Percentiles rank a stretch among this genome's conserved stretches.
Evolutionary conservation across 768 basidiomycete genomes (phyloP).

Genomic region (Amanita pseudoporphyria): DNA sequence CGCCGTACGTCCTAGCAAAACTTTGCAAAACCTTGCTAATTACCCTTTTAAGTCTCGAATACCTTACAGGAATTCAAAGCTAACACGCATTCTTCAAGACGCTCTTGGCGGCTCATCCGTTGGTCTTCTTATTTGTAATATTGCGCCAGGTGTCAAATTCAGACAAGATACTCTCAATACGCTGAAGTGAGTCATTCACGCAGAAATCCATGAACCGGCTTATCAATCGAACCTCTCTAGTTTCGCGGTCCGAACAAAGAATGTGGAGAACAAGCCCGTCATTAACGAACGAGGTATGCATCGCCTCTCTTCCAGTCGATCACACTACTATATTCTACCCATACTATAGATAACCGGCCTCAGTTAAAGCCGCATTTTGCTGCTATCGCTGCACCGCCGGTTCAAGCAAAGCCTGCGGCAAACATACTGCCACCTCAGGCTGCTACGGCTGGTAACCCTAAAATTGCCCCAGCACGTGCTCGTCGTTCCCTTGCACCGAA

Average conservation of each 20-base stretch:
- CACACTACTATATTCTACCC: not conserved
- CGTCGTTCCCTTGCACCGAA: slow-evolving; percentile 29
- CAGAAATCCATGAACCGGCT: not conserved
- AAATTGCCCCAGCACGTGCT: slow-evolving; percentile 14
- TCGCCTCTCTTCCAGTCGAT: slow-evolving; percentile 1
- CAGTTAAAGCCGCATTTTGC: slow-evolving; percentile 55
- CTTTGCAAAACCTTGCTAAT: slow-evolving; percentile 3
- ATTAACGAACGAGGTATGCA: slow-evolving; percentile 65
- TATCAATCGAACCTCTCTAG: slow-evolving; percentile 19
- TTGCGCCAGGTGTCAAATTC: slow-evolving; percentile 77
- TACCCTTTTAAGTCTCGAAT: slow-evolving; percentile 48
- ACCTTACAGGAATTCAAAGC: slow-evolving; percentile 84
- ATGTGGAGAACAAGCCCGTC: slow-evolving; percentile 74
- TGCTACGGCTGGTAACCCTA: slow-evolving; percentile 18
- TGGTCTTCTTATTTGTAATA: slow-evolving; percentile 77
- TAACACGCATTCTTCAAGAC: slow-evolving; percentile 85
- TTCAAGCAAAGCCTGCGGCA: slow-evolving; percentile 34
- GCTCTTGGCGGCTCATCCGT: slow-evolving; percentile 77
- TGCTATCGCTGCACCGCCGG: slow-evolving; percentile 37
- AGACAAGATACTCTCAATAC: slow-evolving; percentile 86
- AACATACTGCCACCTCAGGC: slow-evolving; percentile 37
- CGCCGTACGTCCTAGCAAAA: slow-evolving; percentile 33
- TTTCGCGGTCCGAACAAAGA: slow-evolving; percentile 79
- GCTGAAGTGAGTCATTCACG: slow-evolving; percentile 51
- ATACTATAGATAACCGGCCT: slow-evolving; percentile 43